Evolutionary conservation across 2,329 filamentous ascomycete genomes (phyloP).

Genomic region (Alternaria arborescens): DNA sequence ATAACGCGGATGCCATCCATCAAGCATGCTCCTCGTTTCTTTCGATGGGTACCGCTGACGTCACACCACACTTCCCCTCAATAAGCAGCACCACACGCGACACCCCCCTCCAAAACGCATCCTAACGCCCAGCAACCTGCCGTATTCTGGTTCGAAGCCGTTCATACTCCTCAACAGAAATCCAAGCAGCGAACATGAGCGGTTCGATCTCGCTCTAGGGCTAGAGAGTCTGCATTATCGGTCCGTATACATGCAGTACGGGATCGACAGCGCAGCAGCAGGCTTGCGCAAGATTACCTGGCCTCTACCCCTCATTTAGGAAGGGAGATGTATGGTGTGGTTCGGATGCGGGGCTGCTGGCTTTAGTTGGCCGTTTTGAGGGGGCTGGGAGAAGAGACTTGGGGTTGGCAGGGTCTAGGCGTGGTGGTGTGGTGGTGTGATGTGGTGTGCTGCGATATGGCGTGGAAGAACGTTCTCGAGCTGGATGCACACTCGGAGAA

Average conservation of each 20-base stretch:
- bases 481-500: background rate
- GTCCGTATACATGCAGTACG: background rate
- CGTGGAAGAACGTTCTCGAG: background rate
- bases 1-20: background rate
- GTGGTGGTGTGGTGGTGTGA: constrained; percentile 1
- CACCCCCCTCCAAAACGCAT: background rate
- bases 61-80: background rate
- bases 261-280: background rate
- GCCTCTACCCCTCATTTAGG: background rate
- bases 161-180: constrained; percentile 2
- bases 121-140: background rate
- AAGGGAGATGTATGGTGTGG: background rate
- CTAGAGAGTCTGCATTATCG: background rate
- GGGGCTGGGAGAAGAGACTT: background rate
- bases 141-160: background rate
- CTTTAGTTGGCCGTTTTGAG: background rate
- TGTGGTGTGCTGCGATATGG: background rate
- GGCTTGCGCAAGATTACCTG: background rate
- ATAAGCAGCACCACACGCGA: background rate
- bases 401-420: background rate
- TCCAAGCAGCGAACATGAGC: background rate
- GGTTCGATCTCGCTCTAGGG: background rate
- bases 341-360: background rate
- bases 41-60: background rate
- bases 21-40: background rate